These are phyloP conservation scores for Nakazawaea ishiwadae DNA, from an alignment of 805 yeast genomes.

Conservation along the genomic window DNA sequence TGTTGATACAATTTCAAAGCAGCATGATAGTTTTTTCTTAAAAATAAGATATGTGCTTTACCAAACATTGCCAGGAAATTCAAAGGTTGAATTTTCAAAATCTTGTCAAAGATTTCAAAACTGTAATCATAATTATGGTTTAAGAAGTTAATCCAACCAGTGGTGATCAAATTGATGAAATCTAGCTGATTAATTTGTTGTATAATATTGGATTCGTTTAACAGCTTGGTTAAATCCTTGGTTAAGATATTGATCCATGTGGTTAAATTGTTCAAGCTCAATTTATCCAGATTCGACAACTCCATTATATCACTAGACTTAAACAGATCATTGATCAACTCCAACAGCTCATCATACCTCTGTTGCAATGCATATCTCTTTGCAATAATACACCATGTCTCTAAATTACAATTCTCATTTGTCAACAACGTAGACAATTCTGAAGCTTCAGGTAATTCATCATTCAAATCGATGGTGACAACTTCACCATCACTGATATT, in stretches of 20 bases:
- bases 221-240: slow-evolving; percentile 16
- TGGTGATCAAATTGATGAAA: slow-evolving; percentile 54
- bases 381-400: slow-evolving; percentile 84
- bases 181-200: slow-evolving; percentile 51
- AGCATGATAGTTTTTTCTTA: slow-evolving; percentile 63
- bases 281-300: slow-evolving; percentile 36
- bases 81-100: slow-evolving; percentile 47
- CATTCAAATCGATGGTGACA: slow-evolving; percentile 73
- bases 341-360: slow-evolving; percentile 55
- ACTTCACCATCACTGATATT: slow-evolving; percentile 86
- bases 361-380: slow-evolving; percentile 69
- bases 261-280: slow-evolving; percentile 54
- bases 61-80: slow-evolving; percentile 78
- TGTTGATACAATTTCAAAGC: slow-evolving; percentile 85
- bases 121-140: slow-evolving; percentile 68
- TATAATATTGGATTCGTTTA: slow-evolving; percentile 24
- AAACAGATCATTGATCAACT: slow-evolving; percentile 59
- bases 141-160: slow-evolving; percentile 57
- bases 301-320: slow-evolving; percentile 26
- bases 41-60: slow-evolving; percentile 75
- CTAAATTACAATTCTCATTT: slow-evolving; percentile 70
- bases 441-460: slow-evolving; percentile 83
- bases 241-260: slow-evolving; percentile 65
- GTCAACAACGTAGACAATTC: slow-evolving; percentile 76
- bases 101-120: slow-evolving; percentile 58